Percentiles rank a stretch among this genome's conserved stretches.
Evolutionary conservation across 1,139 yeast genomes (phyloP).

Genomic region (Pichia inconspicua): DNA sequence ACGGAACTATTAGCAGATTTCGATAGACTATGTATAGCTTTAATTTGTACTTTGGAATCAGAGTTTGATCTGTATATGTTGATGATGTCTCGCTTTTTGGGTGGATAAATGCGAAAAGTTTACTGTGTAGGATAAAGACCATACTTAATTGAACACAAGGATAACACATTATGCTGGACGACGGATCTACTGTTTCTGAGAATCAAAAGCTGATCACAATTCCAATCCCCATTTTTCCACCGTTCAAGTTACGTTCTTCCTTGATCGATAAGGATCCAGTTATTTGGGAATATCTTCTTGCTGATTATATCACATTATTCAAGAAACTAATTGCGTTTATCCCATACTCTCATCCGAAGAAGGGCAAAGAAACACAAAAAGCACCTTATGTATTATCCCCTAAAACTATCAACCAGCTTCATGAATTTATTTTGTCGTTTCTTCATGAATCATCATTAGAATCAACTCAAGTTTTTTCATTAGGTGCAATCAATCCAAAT

Average conservation of each 20-base stretch:
- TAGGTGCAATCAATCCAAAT: slow-evolving; percentile 66
- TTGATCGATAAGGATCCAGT: slow-evolving; percentile 76
- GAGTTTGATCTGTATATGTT: too few relatives aligned
- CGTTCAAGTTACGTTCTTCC: slow-evolving; percentile 63
- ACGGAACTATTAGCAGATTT: too few relatives aligned
- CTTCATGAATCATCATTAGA: slow-evolving; percentile 56
- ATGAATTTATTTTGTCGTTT: slow-evolving; percentile 47
- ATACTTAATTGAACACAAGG: background rate
- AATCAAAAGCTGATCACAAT: slow-evolving; percentile 21
- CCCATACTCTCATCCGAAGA: slow-evolving; percentile 8
- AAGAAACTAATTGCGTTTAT: slow-evolving; percentile 33
- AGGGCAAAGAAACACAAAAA: slow-evolving; percentile 1
- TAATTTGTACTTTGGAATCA: too few relatives aligned
- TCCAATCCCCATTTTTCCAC: slow-evolving; percentile 67
- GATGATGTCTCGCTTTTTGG: too few relatives aligned
- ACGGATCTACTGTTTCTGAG: background rate
- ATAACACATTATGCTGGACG: background rate
- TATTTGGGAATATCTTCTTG: slow-evolving; percentile 66
- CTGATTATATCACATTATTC: slow-evolving; percentile 49
- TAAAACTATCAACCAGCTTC: slow-evolving; percentile 52
- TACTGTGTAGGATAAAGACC: too few relatives aligned
- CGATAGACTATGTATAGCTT: too few relatives aligned
- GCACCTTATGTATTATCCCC: slow-evolving; percentile 32
- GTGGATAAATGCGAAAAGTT: background rate
- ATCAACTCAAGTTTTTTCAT: slow-evolving; percentile 48